Conservation (phyloP, 108 stramenopile genomes). For the Thalassiosira profunda region DNA sequence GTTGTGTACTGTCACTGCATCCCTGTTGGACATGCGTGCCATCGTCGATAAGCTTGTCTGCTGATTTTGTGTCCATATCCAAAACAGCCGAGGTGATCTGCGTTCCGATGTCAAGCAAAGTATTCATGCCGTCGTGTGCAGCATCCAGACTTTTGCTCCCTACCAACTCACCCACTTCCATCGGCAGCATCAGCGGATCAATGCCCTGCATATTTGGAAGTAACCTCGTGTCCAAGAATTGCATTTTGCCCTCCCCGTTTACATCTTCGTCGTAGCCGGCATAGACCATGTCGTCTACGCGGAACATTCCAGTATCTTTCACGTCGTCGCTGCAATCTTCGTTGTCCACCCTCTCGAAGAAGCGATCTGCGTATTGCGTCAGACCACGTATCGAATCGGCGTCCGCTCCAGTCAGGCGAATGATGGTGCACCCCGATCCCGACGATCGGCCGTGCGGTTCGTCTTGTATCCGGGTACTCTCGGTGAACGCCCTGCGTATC, state of each 20-base stretch:
- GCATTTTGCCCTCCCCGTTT: constrained; percentile 40
- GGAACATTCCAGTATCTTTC: constrained; percentile 34
- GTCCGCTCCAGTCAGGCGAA: constrained; percentile 32
- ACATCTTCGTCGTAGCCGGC: constrained; percentile 43
- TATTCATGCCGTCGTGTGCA: constrained; percentile 40
- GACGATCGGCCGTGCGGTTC: constrained; percentile 31
- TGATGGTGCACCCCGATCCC: constrained; percentile 39
- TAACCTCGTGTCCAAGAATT: constrained; percentile 26
- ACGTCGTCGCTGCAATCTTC: constrained; percentile 9
- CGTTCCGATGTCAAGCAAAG: constrained; percentile 33
- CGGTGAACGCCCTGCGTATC: constrained; percentile 21
- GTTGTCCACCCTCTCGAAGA: constrained; percentile 42
- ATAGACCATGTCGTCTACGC: constrained; percentile 30
- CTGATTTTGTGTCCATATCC: constrained; percentile 23
- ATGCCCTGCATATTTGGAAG: not conserved
- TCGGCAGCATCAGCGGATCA: constrained; percentile 12
- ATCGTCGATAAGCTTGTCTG: constrained; percentile 40
- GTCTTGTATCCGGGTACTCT: not conserved
- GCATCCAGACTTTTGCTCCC: constrained; percentile 12
- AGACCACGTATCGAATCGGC: constrained; percentile 33
- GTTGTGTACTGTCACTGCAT: not conserved
- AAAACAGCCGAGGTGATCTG: constrained; percentile 51
- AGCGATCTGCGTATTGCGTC: constrained; percentile 22
- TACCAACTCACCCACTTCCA: constrained; percentile 36
- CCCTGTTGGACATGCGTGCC: constrained; percentile 4